A percentile compares a stretch with the other conserved stretches of the same genome.
These are phyloP conservation scores for Dactylellina haptotyla DNA, from an alignment of 2,329 filamentous ascomycete species.

Conservation along the genomic window DNA sequence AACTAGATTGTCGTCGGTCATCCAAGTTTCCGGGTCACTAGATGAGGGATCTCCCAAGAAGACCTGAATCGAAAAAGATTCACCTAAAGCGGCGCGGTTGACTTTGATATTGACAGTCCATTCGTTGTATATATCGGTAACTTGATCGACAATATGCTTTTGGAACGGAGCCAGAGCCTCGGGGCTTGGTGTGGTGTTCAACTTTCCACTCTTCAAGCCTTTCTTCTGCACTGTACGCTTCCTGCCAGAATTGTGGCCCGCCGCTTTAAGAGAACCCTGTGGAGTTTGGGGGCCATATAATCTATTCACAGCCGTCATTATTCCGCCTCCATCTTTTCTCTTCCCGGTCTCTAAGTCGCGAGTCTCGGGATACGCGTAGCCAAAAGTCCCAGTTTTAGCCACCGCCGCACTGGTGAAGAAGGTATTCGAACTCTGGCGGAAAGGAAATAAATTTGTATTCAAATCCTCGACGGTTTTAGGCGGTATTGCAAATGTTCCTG, in stretches of 20 bases:
- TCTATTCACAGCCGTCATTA: slow-evolving; percentile 69
- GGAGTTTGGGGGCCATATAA: slow-evolving; percentile 66
- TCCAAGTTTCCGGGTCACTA: slow-evolving; percentile 58
- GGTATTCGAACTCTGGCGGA: slow-evolving; percentile 45
- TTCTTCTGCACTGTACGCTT: slow-evolving; percentile 27
- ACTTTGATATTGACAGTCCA: slow-evolving; percentile 61
- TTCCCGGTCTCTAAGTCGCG: slow-evolving; percentile 62
- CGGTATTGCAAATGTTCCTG: slow-evolving; percentile 31
- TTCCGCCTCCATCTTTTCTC: slow-evolving; percentile 60
- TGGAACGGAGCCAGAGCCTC: slow-evolving; percentile 21
- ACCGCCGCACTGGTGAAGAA: slow-evolving; percentile 52
- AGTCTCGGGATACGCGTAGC: slow-evolving; percentile 79
- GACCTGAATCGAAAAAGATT: slow-evolving; percentile 60
- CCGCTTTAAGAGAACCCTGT: slow-evolving; percentile 41
- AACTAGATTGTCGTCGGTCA: slow-evolving; percentile 62
- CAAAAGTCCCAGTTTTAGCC: slow-evolving; percentile 68
- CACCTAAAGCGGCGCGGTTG: slow-evolving; percentile 60
- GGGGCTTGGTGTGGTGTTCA: slow-evolving; percentile 29
- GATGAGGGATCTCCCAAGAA: slow-evolving; percentile 60
- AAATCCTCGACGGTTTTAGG: slow-evolving; percentile 47
- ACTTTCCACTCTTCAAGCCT: not conserved
- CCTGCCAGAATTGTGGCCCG: slow-evolving; percentile 2
- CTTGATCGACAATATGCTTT: slow-evolving; percentile 31
- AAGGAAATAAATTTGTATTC: slow-evolving; percentile 56
- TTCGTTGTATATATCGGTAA: slow-evolving; percentile 57